phyloP scores from a whole-genome alignment of 2,329 filamentous ascomycete species.

The Boeremia exigua region DNA sequence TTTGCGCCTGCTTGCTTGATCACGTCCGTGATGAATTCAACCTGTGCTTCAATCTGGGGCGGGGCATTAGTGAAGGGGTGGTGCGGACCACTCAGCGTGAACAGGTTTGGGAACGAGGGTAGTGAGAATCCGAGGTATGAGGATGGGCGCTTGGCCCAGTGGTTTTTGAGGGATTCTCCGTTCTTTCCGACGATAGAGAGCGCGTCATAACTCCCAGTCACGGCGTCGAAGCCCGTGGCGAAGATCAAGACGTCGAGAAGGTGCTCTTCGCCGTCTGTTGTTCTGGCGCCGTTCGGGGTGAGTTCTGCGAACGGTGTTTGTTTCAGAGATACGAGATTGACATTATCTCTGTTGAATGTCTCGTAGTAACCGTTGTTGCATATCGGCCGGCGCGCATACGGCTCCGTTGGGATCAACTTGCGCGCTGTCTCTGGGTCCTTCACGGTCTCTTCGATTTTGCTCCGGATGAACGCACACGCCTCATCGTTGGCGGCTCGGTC shows the following conservation, averaged over 20 bases:
- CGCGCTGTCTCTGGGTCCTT: background rate
- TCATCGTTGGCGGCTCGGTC: background rate
- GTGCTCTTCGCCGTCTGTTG: background rate
- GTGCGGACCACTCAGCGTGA: background rate
- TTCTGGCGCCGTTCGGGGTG: background rate
- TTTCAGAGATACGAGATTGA: background rate
- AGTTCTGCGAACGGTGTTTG: background rate
- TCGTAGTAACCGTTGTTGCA: background rate
- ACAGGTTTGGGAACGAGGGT: background rate
- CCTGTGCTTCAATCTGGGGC: background rate
- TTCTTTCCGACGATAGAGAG: background rate
- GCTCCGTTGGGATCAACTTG: background rate
- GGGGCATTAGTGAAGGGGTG: background rate
- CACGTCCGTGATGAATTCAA: background rate
- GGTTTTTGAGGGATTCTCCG: background rate
- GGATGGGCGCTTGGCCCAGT: background rate
- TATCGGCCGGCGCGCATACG: background rate
- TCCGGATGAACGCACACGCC: background rate
- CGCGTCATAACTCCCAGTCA: background rate
- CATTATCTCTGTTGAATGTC: background rate
- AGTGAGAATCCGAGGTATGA: background rate
- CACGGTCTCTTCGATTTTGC: background rate
- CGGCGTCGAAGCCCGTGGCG: background rate
- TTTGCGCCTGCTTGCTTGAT: background rate
- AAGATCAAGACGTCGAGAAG: background rate